A percentile compares a stretch with the other conserved stretches of the same genome.
Evolutionary conservation across 2,329 filamentous ascomycete species (phyloP).

Genomic region (Neophaeococcomyces mojaviensis): DNA sequence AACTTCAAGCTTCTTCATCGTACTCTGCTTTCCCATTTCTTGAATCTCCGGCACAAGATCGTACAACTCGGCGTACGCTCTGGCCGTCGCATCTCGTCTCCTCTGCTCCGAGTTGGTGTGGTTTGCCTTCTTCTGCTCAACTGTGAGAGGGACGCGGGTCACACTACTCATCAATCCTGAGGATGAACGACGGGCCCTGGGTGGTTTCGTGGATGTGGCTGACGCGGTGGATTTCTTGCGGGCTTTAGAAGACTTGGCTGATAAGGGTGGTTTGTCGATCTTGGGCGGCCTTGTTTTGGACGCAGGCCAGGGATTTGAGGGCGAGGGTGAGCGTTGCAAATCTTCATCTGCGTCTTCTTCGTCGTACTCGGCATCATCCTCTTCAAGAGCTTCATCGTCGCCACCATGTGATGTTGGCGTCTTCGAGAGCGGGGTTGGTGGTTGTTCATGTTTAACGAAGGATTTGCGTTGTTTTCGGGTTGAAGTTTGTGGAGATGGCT

Average conservation of each 20-base stretch:
- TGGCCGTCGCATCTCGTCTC: constrained; percentile 21
- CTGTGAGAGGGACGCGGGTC: constrained; percentile 16
- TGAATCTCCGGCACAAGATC: constrained; percentile 22
- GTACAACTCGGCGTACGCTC: constrained; percentile 21
- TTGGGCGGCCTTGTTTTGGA: constrained; percentile 10
- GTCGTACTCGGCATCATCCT: constrained; percentile 18
- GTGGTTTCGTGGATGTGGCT: background rate
- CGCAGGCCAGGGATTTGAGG: constrained; percentile 16
- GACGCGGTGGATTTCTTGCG: constrained; percentile 2
- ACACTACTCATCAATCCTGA: background rate
- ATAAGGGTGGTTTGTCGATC: constrained; percentile 3
- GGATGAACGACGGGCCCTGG: background rate
- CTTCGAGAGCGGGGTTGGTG: constrained; percentile 14
- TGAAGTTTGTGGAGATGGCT: background rate
- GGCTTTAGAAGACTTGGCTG: background rate
- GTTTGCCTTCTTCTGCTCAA: constrained; percentile 23
- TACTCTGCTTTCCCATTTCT: constrained; percentile 21
- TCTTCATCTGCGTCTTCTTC: constrained; percentile 12
- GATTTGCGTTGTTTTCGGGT: constrained; percentile 3
- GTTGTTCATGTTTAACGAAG: constrained; percentile 16
- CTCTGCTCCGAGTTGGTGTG: constrained; percentile 24
- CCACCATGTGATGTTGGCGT: constrained; percentile 15
- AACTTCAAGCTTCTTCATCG: constrained; percentile 23
- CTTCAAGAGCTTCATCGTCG: constrained; percentile 11
- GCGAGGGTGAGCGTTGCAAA: constrained; percentile 12